Evolutionary conservation across 140 eudicot species (phyloP).

Genomic region (Bidens hawaiensis): DNA sequence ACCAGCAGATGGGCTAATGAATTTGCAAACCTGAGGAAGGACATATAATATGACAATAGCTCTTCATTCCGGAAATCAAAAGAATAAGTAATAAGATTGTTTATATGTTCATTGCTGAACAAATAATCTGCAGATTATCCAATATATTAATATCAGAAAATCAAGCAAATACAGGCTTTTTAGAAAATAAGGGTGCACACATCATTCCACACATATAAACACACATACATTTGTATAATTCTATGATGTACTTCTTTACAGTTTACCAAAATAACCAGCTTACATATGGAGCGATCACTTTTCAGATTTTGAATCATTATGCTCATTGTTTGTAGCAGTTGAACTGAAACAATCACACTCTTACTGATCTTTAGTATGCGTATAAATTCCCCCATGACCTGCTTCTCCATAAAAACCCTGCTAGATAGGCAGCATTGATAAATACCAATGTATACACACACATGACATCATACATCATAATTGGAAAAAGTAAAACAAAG

Average conservation of each 20-base stretch:
- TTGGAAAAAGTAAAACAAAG: conserved; percentile 2
- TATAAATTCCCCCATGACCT: conserved; percentile 94
- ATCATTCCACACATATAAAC: not conserved
- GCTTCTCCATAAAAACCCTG: conserved; percentile 99
- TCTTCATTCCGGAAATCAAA: conserved; percentile 98
- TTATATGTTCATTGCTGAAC: conserved; percentile 94
- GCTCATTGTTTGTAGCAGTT: conserved; percentile 89
- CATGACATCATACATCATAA: not conserved
- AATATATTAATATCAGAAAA: conserved; percentile 11
- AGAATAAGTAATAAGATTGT: conserved; percentile 76
- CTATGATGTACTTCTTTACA: not conserved
- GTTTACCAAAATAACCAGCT: conserved; percentile 30
- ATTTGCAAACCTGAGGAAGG: conserved; percentile 76
- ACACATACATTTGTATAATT: not conserved
- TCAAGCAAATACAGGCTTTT: conserved; percentile 1
- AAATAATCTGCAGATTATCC: conserved; percentile 70
- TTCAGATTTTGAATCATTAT: conserved; percentile 87
- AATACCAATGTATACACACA: too few species aligned
- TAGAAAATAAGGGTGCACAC: not conserved
- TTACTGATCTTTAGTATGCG: conserved; percentile 72
- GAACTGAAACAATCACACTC: conserved; percentile 66
- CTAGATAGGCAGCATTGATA: not conserved
- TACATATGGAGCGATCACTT: conserved; percentile 91
- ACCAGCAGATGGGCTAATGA: conserved; percentile 6
- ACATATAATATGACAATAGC: conserved; percentile 81